Evolutionary conservation across 176 grass and related monocot species (phyloP).

Genomic region (Microstegium vimineum): DNA sequence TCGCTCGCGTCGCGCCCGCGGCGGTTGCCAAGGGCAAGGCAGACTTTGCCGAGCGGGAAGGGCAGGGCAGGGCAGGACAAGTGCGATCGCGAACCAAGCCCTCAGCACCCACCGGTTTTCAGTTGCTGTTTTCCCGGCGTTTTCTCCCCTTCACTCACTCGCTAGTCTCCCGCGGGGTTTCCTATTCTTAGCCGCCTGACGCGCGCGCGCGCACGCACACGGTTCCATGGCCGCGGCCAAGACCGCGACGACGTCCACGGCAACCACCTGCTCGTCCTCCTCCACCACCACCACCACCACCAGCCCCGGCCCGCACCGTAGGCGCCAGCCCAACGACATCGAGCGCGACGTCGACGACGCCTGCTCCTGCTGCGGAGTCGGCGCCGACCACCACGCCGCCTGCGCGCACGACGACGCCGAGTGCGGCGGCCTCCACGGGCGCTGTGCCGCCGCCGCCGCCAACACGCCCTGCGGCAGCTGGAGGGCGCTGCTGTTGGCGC

Average conservation of each 20-base stretch:
- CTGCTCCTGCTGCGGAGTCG: neutral
- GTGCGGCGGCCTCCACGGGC: neutral
- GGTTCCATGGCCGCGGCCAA: slow-evolving; percentile 39
- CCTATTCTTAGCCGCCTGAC: slow-evolving; percentile 49
- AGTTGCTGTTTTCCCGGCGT: slow-evolving; percentile 59
- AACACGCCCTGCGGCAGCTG: too few species aligned
- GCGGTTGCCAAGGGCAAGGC: neutral
- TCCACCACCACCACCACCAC: neutral
- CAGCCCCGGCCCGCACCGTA: slow-evolving; percentile 44
- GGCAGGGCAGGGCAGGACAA: neutral
- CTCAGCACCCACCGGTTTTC: slow-evolving; percentile 15
- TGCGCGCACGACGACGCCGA: neutral
- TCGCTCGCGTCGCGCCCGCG: neutral
- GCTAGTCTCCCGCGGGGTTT: neutral
- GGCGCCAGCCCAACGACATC: slow-evolving; percentile 42
- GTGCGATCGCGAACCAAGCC: neutral
- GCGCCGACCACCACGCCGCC: neutral
- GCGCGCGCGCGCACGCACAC: neutral
- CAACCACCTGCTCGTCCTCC: neutral
- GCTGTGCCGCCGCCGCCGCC: neutral
- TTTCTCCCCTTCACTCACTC: slow-evolving; percentile 56
- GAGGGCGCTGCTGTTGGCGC: too few species aligned
- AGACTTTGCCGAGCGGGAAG: too few species aligned
- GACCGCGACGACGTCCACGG: slow-evolving; percentile 17
- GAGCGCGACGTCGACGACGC: slow-evolving; percentile 24